phyloP scores from a whole-genome alignment of 352 stramenopile species.

The Phytophthora crassamura region DNA sequence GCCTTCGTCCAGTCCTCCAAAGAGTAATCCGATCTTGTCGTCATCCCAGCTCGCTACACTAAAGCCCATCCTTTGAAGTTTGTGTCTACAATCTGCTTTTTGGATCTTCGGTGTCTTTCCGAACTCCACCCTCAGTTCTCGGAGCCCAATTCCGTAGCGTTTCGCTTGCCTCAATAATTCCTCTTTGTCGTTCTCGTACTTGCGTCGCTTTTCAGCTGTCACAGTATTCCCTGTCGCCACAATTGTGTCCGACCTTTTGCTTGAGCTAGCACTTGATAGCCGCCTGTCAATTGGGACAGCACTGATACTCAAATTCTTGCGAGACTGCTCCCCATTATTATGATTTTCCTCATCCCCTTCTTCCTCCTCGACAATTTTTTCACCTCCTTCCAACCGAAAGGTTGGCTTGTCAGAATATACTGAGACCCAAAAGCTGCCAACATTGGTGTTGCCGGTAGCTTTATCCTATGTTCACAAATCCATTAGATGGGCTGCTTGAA shows the following conservation, averaged over 20 bases:
- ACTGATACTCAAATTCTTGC: slow-evolving; percentile 3
- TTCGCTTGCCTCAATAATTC: slow-evolving; percentile 71
- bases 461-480: slow-evolving; percentile 56
- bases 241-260: slow-evolving; percentile 43
- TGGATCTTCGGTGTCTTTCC: slow-evolving; percentile 54
- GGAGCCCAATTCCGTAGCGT: slow-evolving; percentile 68
- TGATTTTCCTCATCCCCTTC: slow-evolving; percentile 59
- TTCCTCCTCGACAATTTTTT: slow-evolving; percentile 84
- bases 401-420: slow-evolving; percentile 76
- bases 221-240: slow-evolving; percentile 41
- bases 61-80: slow-evolving; percentile 71
- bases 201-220: slow-evolving; percentile 53
- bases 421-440: slow-evolving; percentile 85
- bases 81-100: slow-evolving; percentile 64
- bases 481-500: background rate
- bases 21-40: slow-evolving; percentile 72
- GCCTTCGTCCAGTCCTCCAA: slow-evolving; percentile 52
- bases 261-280: slow-evolving; percentile 32
- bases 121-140: slow-evolving; percentile 74
- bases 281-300: background rate
- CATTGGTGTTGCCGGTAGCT: slow-evolving; percentile 74
- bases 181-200: slow-evolving; percentile 79
- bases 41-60: slow-evolving; percentile 73
- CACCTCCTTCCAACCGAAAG: slow-evolving; percentile 75
- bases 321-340: slow-evolving; percentile 3